Conservation (phyloP, 2,329 filamentous ascomycete species). For the Neofusicoccum kwambonambiense region DNA sequence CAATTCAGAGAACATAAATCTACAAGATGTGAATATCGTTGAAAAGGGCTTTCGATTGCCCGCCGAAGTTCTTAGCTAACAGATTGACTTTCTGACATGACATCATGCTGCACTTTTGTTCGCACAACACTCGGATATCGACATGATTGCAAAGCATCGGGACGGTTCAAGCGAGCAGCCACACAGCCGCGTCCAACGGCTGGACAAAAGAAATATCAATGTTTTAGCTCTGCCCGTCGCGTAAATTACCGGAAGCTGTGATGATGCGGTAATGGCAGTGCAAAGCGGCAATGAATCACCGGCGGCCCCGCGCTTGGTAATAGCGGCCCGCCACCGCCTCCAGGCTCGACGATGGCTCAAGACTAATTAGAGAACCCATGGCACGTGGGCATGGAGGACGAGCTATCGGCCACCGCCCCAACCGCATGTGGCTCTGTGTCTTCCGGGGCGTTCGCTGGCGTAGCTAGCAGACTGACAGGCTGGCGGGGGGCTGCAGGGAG, state of each 20-base stretch:
- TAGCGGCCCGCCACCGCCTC: neutral
- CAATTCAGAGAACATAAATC: no score
- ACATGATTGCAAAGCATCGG: neutral
- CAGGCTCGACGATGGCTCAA: neutral
- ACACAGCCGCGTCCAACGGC: no score
- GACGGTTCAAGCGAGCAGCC: no score
- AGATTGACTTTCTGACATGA: neutral
- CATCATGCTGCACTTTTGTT: neutral
- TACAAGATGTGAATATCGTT: no score
- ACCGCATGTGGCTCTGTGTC: neutral
- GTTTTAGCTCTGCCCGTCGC: no score
- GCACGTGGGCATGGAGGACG: conserved; percentile 1
- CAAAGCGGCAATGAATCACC: neutral
- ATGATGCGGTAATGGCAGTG: no score
- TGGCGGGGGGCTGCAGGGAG: conserved; percentile 5
- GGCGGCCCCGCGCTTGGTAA: neutral
- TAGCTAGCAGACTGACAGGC: neutral
- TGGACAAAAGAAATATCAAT: no score
- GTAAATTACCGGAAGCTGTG: no score
- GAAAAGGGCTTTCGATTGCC: no score
- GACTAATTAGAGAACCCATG: neutral
- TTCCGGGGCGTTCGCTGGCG: conserved; percentile 2
- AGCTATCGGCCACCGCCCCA: neutral
- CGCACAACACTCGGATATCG: neutral
- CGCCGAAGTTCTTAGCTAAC: neutral